These are phyloP conservation scores for Tillandsia fasciculata DNA, from an alignment of 176 grass and related monocot genomes.

Conservation along the genomic window DNA sequence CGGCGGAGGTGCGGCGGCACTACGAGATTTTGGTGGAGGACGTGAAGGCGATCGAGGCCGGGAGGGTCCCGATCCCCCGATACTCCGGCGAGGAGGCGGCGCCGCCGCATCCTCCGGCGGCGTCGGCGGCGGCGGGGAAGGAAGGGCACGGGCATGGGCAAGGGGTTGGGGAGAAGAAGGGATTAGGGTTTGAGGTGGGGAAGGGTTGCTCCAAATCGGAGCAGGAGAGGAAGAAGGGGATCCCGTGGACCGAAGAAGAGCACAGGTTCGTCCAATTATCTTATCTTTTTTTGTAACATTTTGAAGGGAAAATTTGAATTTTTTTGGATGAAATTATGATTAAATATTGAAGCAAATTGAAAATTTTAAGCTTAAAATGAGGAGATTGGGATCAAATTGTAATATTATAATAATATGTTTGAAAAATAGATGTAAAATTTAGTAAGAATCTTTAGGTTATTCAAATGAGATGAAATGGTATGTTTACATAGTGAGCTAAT, in stretches of 20 bases:
- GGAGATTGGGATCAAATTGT: not conserved
- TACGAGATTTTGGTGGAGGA: conserved; percentile 80
- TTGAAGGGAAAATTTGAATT: not conserved
- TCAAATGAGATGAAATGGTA: no score
- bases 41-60: conserved; percentile 75
- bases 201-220: conserved; percentile 80
- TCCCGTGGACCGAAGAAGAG: conserved; percentile 98
- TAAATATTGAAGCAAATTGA: not conserved
- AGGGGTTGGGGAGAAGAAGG: conserved; percentile 37
- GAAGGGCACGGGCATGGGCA: conserved; percentile 14
- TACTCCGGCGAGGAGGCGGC: conserved; percentile 50
- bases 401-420: no score
- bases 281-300: not conserved
- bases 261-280: conserved; percentile 41
- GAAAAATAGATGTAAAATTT: no score
- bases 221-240: conserved; percentile 90
- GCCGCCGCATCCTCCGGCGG: not conserved
- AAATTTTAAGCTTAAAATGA: not conserved
- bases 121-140: conserved; percentile 25
- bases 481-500: no score
- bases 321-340: not conserved
- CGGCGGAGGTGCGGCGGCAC: conserved; percentile 61
- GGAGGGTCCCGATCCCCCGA: conserved; percentile 47
- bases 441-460: no score
- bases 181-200: conserved; percentile 23